Evolutionary conservation across 352 stramenopile genomes (phyloP), one percentile per base, ranked within the genome.

Genomic region (Globisporangium polare): DNA sequence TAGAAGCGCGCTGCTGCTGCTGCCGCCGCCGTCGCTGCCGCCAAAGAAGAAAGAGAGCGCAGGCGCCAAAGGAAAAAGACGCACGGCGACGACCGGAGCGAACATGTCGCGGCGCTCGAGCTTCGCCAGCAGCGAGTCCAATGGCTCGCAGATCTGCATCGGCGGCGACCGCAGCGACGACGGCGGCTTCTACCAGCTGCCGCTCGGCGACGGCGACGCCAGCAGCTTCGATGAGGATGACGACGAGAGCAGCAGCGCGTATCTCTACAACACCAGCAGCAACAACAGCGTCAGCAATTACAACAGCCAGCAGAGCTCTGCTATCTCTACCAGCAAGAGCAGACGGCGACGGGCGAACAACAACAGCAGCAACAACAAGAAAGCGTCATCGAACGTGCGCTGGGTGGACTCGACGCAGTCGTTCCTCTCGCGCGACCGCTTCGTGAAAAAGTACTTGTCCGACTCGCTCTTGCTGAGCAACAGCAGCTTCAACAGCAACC

Each of bases 391-490:
- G 13, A 61, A 27, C 8, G 29, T 22, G 41, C 41, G 55, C 43
- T 53, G 55, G 41, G n/a, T n/a, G 1, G 55, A 51, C 27, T 61
- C 55, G 55, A 55, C 18, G 17, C 58, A 39, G 41, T 47, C 39
- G 37, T 65, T 66, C 51, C 52, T 66, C 9, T 61, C 60, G 22
- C 60, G 60, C 29, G 43, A 51, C 18, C 51, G 29, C 1, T 66
- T 66, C 24, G 45, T 51, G 18, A 60, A 60, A 39, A 47, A 60
- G 35, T 60, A 58, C 2, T 27, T 66, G 6, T 27, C 39, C 12
- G 52, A 60, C 42, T 59, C 60, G 29, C 41, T 66, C 22, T 18
- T 58, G 18, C 26, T 63, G 18, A 57, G 58, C 45, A 61, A 61
- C 57, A 55, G 29, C 31, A 45, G 57, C 45, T 10, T 27, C 29